Base-by-base conservation (phyloP, 768 basidiomycete genomes). In the Trametes coccinea region DNA sequence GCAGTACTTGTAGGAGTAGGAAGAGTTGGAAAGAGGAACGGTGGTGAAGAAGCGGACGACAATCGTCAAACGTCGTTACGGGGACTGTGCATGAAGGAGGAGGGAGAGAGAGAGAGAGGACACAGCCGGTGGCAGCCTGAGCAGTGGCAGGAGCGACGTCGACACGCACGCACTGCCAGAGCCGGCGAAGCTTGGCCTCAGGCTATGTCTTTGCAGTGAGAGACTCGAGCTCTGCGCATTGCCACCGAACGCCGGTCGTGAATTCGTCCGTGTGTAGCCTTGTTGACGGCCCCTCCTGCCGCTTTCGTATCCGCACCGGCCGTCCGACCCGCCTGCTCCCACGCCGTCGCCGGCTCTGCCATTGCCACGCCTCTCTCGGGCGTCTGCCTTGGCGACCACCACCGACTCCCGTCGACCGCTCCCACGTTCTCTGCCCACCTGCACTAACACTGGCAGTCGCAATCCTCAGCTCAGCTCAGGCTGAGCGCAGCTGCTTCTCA, bases 211-310 rank as follows among this genome's bases (percentile, higher is more conserved):
- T 13, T 9, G 48, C 30, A 14, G 11, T 33, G 48, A 29, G 10
- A 31, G 13, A 13, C 11, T 29, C 27, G 13, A 48, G 53, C 6
- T 37, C 34, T 37, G 33, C 53, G 60, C 60, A 61, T 61, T 61
- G 60, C 60, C 60, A 61, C 60, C 60, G 60, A 49, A 43, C 59
- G 50, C 50, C 50, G 34, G 59, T 16, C 17, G 41, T 22, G 22
- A 22, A 22, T 22, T 22, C 22, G 22, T 22, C 22, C 22, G 39
- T 45, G 57, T 59, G 56, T 58, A 27, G 49, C 16, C 56, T 51
- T 58, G 57, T 59, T 51, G 57, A 14, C 55, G 17, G 55, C 39
- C 16, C 14, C 41, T 14, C 41, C 7, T 39, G 39, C 39, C 41
- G 41, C 41, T 43, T 43, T 43, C 41, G 41, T 43, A 5, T 22